These are phyloP conservation scores for Leucaena leucocephala DNA, from an alignment of 306 rosid genomes.

Conservation along the genomic window DNA sequence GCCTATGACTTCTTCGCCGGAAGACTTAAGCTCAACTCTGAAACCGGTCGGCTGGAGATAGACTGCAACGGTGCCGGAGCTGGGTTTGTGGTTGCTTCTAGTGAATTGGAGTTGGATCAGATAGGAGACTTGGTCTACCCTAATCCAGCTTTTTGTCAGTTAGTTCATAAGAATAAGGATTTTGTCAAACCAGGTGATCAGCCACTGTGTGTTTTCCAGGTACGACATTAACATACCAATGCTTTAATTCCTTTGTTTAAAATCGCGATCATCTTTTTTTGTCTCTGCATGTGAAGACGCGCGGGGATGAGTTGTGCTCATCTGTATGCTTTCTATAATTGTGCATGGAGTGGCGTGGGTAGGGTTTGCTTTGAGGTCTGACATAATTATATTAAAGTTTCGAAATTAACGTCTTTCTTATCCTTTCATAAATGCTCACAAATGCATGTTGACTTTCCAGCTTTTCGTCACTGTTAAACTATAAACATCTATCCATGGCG, in stretches of 20 bases:
- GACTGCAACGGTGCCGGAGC: slow-evolving; percentile 67
- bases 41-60: slow-evolving; percentile 59
- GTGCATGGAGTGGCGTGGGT: not conserved
- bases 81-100: slow-evolving; percentile 68
- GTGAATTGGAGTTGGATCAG: slow-evolving; percentile 52
- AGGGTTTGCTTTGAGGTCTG: not conserved
- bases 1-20: slow-evolving; percentile 67
- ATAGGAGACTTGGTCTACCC: slow-evolving; percentile 74
- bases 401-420: not conserved
- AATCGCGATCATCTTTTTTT: not conserved
- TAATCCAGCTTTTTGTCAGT: slow-evolving; percentile 66
- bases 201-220: slow-evolving; percentile 68
- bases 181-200: slow-evolving; percentile 47
- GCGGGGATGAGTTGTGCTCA: not conserved
- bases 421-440: not conserved
- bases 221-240: slow-evolving; percentile 15
- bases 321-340: not conserved
- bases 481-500: not conserved
- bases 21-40: slow-evolving; percentile 48
- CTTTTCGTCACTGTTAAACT: not conserved
- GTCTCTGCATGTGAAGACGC: not conserved
- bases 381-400: not conserved
- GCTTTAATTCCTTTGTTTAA: not conserved
- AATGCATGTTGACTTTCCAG: not conserved
- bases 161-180: slow-evolving; percentile 53